These are phyloP conservation scores for Lunularia cruciata DNA, from an alignment of 225 moss, liverwort and hornwort species.

Conservation along the genomic window DNA sequence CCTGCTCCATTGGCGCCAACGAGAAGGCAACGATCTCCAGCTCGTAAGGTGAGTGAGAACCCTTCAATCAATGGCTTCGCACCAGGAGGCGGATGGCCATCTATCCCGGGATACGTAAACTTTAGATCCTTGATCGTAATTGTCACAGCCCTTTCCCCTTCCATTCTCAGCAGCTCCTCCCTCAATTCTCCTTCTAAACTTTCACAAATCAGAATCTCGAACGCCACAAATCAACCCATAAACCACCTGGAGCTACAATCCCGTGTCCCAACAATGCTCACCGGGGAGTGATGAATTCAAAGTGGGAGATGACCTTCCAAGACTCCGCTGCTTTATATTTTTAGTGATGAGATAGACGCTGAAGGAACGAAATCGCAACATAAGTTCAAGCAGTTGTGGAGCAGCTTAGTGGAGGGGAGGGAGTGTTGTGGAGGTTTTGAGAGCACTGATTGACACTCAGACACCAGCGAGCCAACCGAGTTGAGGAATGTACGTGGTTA, in stretches of 20 bases:
- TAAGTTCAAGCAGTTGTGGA: neutral
- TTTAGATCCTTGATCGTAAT: slow-evolving; percentile 61
- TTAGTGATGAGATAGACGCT: neutral
- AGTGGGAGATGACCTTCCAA: too few relatives aligned
- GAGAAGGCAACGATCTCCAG: slow-evolving; percentile 88
- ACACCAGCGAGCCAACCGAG: too few relatives aligned
- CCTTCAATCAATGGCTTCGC: slow-evolving; percentile 77
- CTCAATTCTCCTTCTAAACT: neutral
- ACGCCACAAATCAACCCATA: neutral
- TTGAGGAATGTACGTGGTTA: too few relatives aligned
- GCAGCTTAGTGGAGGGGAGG: slow-evolving; percentile 1
- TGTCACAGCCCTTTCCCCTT: slow-evolving; percentile 40
- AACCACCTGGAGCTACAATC: too few relatives aligned
- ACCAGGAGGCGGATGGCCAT: slow-evolving; percentile 83
- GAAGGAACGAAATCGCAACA: neutral
- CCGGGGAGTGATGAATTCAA: neutral
- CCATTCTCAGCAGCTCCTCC: slow-evolving; percentile 7
- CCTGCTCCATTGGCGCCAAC: slow-evolving; percentile 99
- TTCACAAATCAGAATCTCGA: too few relatives aligned
- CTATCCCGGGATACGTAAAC: slow-evolving; percentile 90
- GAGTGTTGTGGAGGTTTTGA: slow-evolving; percentile 17
- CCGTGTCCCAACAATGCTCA: too few relatives aligned
- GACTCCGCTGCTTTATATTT: too few relatives aligned
- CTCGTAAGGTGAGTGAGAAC: slow-evolving; percentile 75
- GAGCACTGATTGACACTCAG: slow-evolving; percentile 20